phyloP scores from a whole-genome alignment of 495 filamentous ascomycete species.

The Annulohypoxylon stygium region DNA sequence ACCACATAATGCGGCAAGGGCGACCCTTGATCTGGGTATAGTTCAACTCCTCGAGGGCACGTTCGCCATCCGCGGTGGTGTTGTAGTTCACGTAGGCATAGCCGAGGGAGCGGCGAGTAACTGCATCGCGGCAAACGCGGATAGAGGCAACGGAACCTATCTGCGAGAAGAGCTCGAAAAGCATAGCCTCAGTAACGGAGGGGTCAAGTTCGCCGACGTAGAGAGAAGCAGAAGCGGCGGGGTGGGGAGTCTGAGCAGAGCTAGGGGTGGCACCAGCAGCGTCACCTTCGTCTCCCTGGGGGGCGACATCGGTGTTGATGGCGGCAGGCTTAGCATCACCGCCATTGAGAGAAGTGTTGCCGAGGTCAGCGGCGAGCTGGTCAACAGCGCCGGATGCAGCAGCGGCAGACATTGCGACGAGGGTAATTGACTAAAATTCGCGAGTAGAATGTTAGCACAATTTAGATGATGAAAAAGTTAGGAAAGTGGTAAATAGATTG shows the following conservation, averaged over 20 bases:
- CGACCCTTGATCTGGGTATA: conserved; percentile 99
- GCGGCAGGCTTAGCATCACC: conserved; percentile 69
- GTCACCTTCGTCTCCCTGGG: conserved; percentile 66
- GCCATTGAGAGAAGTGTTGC: conserved; percentile 71
- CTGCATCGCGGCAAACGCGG: conserved; percentile 98
- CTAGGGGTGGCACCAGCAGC: conserved; percentile 75
- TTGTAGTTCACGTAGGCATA: conserved; percentile 99
- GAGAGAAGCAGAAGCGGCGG: conserved; percentile 93
- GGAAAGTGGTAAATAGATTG: not conserved
- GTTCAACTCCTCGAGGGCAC: conserved; percentile 98
- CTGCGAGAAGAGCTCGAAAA: conserved; percentile 99
- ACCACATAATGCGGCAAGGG: conserved; percentile 99
- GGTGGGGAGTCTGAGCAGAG: conserved; percentile 75
- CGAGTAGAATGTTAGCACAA: conserved; percentile 21
- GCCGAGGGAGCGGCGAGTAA: conserved; percentile 97
- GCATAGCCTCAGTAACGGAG: conserved; percentile 99
- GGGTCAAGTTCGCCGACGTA: conserved; percentile 99
- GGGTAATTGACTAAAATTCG: conserved; percentile 31
- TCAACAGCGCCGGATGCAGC: conserved; percentile 74
- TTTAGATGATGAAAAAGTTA: not conserved
- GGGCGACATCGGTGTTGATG: conserved; percentile 75
- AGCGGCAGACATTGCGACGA: conserved; percentile 72
- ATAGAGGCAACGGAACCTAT: conserved; percentile 99
- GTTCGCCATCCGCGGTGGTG: conserved; percentile 94
- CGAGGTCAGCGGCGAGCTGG: conserved; percentile 74